Evolutionary conservation across 2,329 filamentous ascomycete species (phyloP).

Genomic region (Microsporum ferrugineum): DNA sequence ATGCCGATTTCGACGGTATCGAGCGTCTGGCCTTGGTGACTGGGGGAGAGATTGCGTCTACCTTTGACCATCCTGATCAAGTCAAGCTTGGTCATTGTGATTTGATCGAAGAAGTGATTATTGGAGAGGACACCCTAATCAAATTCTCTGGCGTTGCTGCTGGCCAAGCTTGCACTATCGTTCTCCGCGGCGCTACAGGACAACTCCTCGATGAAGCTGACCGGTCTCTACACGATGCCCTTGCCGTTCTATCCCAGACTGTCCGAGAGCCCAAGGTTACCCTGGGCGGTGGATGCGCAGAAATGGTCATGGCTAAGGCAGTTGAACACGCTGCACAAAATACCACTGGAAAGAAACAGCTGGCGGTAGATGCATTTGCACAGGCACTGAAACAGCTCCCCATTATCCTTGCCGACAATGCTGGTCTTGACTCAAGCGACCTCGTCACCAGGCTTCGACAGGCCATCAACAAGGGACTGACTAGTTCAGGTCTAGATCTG

Average conservation of each 20-base stretch:
- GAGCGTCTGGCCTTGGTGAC: slow-evolving; percentile 91
- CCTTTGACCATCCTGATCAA: slow-evolving; percentile 94
- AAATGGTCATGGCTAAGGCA: slow-evolving; percentile 99
- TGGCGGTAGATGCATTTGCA: slow-evolving; percentile 84
- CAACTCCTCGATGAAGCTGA: slow-evolving; percentile 96
- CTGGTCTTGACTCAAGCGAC: slow-evolving; percentile 88
- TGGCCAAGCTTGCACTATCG: slow-evolving; percentile 89
- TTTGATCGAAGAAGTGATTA: slow-evolving; percentile 93
- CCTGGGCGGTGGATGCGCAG: slow-evolving; percentile 86
- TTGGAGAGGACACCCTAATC: slow-evolving; percentile 94
- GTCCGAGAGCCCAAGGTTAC: slow-evolving; percentile 90
- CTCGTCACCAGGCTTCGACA: slow-evolving; percentile 84
- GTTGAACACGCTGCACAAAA: slow-evolving; percentile 89
- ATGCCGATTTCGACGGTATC: slow-evolving; percentile 97
- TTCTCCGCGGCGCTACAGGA: slow-evolving; percentile 89
- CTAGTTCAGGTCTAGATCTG: slow-evolving; percentile 80
- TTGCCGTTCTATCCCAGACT: slow-evolving; percentile 92
- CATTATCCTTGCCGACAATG: slow-evolving; percentile 94
- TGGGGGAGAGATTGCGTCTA: slow-evolving; percentile 92
- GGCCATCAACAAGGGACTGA: slow-evolving; percentile 89
- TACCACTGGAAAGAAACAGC: slow-evolving; percentile 90
- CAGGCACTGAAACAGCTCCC: slow-evolving; percentile 82
- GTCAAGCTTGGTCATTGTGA: slow-evolving; percentile 95
- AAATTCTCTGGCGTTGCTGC: slow-evolving; percentile 94
- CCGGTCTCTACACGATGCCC: slow-evolving; percentile 85